These are phyloP conservation scores for Asterochloris erici DNA, from an alignment of 139 green algal species.

Conservation along the genomic window DNA sequence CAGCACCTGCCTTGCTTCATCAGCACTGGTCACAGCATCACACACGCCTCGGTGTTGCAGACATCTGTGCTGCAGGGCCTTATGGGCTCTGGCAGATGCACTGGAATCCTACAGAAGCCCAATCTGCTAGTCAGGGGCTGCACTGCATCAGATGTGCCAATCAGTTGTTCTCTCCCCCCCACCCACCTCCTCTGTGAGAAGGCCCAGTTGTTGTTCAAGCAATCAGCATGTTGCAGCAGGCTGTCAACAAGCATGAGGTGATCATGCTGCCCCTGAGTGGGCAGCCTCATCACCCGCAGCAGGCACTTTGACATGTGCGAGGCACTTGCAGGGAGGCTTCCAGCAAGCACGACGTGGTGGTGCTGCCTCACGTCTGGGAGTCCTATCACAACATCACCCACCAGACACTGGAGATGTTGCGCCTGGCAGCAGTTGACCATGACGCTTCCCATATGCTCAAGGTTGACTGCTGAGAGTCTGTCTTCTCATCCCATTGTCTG, in stretches of 20 bases:
- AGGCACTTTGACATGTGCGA: not conserved
- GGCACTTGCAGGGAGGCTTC: slow-evolving; percentile 27
- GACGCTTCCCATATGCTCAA: slow-evolving; percentile 36
- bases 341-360: slow-evolving; percentile 27
- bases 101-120: not conserved
- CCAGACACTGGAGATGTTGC: slow-evolving; percentile 39
- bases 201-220: not conserved
- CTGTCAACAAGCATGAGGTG: not conserved
- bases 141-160: not conserved
- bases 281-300: not conserved
- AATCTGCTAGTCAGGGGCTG: not conserved
- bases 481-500: too few relatives aligned
- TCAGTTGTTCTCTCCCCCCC: not conserved
- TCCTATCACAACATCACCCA: slow-evolving; percentile 47
- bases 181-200: not conserved
- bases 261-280: not conserved
- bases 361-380: slow-evolving; percentile 32
- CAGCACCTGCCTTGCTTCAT: too few relatives aligned
- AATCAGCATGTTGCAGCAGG: not conserved
- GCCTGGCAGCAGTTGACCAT: slow-evolving; percentile 25
- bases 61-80: not conserved
- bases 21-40: not conserved
- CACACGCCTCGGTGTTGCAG: not conserved
- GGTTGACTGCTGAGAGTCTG: slow-evolving; percentile 2
- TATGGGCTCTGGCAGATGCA: not conserved